Evolutionary conservation across 129 eudicot species (phyloP), one percentile per base, ranked within the genome.

Genomic region (Calendula officinalis): DNA sequence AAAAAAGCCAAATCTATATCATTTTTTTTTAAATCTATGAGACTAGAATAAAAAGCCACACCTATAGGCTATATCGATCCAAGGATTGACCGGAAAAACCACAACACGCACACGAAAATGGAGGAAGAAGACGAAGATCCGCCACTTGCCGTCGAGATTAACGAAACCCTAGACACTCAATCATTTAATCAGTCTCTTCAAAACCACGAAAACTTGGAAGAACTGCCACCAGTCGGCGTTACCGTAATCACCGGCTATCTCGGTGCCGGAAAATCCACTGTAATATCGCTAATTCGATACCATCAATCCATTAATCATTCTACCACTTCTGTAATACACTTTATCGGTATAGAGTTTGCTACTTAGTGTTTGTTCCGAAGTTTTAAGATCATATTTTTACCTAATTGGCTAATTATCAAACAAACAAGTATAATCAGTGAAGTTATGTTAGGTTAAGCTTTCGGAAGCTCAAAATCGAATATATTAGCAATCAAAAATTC

Each of bases 211-310:
- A 60, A 45, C 68, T 57, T 42, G 11, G 70, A 78, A 9, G 78
- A 73, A 35, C 56, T 64, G 30, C 75, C 77, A 30, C 70, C 94
- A 3, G 97, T 91, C 59, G 98, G 98, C 74, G 98, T 91, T 52
- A 91, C 98, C 57, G 98, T 91, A 77, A 87, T 91, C 82, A 91
- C 98, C 30, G 98, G 98, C 54, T 91, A 91, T 77, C 90, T 91
- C 74, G 96, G 96, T 58, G 96, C 98, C 70, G 98, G 96, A 13
- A 91, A 91, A 77, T 91, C 98, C 51, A 91, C 98, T 46, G 96
- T 90, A 86, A 49, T 42, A 13, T 1, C 13, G 3, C 39, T 39
- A 47, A 43, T 17, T 62, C 48, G 16, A 33, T 35, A 17, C 58
- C 56, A 12, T 54, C 55, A 61, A 2, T 60, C 14, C 40, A 6